These are phyloP conservation scores for Geotrichum macrosporum DNA, from an alignment of 1,139 yeast genomes.

Conservation along the genomic window DNA sequence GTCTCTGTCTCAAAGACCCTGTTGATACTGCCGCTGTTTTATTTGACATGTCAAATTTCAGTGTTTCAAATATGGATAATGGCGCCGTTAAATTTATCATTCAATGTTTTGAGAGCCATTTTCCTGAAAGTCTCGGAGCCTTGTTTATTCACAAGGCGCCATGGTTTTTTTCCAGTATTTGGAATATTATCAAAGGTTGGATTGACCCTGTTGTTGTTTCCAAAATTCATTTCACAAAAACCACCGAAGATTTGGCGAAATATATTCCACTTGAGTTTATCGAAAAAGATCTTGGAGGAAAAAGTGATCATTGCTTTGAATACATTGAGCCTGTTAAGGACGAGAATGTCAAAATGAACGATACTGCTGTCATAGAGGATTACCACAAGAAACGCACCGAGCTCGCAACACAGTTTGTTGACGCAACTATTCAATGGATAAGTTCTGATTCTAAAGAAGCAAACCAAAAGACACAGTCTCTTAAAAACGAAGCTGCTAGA, in stretches of 20 bases:
- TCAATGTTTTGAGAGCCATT: slow-evolving; percentile 76
- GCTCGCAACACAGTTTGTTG: slow-evolving; percentile 48
- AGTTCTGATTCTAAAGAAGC: slow-evolving; percentile 45
- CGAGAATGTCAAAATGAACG: slow-evolving; percentile 45
- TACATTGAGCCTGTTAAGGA: slow-evolving; percentile 53
- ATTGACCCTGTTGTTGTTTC: slow-evolving; percentile 84
- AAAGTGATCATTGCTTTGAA: slow-evolving; percentile 49
- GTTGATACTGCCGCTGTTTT: slow-evolving; percentile 66
- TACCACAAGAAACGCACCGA: slow-evolving; percentile 47
- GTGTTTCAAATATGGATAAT: slow-evolving; percentile 78
- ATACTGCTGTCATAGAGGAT: slow-evolving; percentile 43
- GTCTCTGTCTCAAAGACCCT: slow-evolving; percentile 59
- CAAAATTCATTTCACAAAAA: slow-evolving; percentile 69
- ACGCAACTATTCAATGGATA: slow-evolving; percentile 65
- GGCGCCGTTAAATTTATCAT: slow-evolving; percentile 74
- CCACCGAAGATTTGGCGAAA: slow-evolving; percentile 54
- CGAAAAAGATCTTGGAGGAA: slow-evolving; percentile 65
- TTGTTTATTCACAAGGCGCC: slow-evolving; percentile 83
- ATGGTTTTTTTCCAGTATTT: slow-evolving; percentile 80
- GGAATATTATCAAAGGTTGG: slow-evolving; percentile 83
- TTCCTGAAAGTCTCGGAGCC: slow-evolving; percentile 78
- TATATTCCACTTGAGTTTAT: slow-evolving; percentile 52
- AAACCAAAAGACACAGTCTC: slow-evolving; percentile 42
- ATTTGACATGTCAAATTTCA: slow-evolving; percentile 71
- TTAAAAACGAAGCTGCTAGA: slow-evolving; percentile 49